Conservation (phyloP, 177 flowering plant species). For the Vitis hybrid region DNA sequence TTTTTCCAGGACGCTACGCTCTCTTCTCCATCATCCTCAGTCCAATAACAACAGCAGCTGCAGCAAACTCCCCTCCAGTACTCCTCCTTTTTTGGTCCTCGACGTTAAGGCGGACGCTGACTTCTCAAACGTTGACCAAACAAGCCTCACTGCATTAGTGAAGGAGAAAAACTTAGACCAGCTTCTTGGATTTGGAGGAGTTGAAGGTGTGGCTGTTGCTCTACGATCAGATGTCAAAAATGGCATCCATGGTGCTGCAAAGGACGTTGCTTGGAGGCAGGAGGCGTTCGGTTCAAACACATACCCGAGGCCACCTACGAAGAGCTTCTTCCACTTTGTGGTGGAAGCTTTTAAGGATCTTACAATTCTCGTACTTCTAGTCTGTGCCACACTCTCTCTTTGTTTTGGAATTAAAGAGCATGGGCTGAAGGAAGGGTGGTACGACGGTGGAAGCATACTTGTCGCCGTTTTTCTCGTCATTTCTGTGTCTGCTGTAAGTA, state of each 20-base stretch:
- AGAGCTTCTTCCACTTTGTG: conserved; percentile 27
- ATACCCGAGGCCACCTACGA: conserved; percentile 4
- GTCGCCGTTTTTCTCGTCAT: conserved; percentile 39
- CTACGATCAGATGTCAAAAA: conserved; percentile 8
- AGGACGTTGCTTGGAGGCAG: conserved; percentile 12
- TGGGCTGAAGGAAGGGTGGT: conserved; percentile 43
- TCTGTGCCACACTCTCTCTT: conserved; percentile 39
- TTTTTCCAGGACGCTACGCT: conserved; percentile 22
- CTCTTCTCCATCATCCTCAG: background rate
- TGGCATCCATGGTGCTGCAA: conserved; percentile 12
- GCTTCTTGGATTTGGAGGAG: conserved; percentile 10
- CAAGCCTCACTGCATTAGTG: conserved; percentile 23
- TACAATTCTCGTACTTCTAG: conserved; percentile 28
- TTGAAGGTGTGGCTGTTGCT: conserved; percentile 8
- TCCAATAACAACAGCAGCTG: background rate
- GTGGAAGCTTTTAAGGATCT: conserved; percentile 31
- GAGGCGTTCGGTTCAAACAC: conserved; percentile 12
- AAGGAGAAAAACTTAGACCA: conserved; percentile 29
- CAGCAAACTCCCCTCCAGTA: background rate
- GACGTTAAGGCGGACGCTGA: background rate
- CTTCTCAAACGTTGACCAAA: conserved; percentile 16
- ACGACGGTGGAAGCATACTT: conserved; percentile 46
- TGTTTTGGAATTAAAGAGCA: conserved; percentile 42
- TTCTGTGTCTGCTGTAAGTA: conserved; percentile 30
- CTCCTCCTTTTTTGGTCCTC: conserved; percentile 17